Conservation (phyloP, 208 protist species). For the Acanthamoeba sp. region DNA sequence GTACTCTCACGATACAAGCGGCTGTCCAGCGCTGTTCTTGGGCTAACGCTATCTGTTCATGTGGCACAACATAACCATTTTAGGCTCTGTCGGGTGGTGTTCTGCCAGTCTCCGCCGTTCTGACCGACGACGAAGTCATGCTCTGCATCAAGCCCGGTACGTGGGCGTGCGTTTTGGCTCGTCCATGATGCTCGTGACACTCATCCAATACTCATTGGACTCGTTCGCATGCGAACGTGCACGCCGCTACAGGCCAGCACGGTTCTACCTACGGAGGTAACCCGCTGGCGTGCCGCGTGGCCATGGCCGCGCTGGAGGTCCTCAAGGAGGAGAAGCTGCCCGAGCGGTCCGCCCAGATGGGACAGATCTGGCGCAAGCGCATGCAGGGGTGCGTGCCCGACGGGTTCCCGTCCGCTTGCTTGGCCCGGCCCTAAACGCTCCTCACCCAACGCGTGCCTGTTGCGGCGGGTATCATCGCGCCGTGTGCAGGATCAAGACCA, state of each 20-base stretch:
- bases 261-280: slow-evolving; percentile 95
- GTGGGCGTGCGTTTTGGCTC: not conserved
- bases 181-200: not conserved
- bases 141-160: slow-evolving; percentile 88
- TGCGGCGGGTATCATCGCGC: slow-evolving; percentile 90
- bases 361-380: slow-evolving; percentile 85
- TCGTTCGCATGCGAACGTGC: not conserved
- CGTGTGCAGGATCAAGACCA: slow-evolving; percentile 57
- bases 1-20: too few species aligned
- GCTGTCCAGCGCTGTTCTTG: too few species aligned
- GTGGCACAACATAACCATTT: slow-evolving; percentile 82
- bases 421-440: too few species aligned
- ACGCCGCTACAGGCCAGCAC: slow-evolving; percentile 79
- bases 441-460: slow-evolving; percentile 89
- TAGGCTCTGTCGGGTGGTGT: slow-evolving; percentile 94
- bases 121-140: slow-evolving; percentile 93
- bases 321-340: slow-evolving; percentile 90
- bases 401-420: too few species aligned
- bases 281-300: slow-evolving; percentile 92
- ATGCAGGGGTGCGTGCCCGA: slow-evolving; percentile 93
- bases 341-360: slow-evolving; percentile 87
- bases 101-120: slow-evolving; percentile 92
- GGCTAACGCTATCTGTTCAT: too few species aligned
- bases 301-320: slow-evolving; percentile 92
- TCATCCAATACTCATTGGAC: not conserved